phyloP scores from a whole-genome alignment of 192 early-diverging fungal genomes.

The Umbelopsis ramanniana region DNA sequence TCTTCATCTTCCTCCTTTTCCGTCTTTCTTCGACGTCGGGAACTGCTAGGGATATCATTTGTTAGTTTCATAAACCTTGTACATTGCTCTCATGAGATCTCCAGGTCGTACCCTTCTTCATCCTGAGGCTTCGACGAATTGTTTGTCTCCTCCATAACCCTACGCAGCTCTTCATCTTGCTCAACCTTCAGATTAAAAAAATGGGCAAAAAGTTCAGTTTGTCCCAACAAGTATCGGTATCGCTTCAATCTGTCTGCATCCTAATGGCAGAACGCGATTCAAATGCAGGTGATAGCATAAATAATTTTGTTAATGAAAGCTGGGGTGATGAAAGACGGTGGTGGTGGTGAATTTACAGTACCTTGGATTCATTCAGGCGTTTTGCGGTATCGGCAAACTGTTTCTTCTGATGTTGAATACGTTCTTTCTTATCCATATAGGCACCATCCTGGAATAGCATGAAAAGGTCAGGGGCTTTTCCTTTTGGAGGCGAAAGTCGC shows the following conservation, averaged over 20 bases:
- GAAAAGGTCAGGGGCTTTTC: neutral
- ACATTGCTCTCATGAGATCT: neutral
- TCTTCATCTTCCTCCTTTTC: constrained; percentile 98
- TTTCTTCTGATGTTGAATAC: constrained; percentile 2
- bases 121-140: constrained; percentile 33
- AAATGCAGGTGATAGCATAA: neutral
- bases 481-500: neutral
- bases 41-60: constrained; percentile 37
- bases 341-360: neutral
- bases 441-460: neutral
- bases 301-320: neutral
- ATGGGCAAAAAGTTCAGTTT: constrained; percentile 66
- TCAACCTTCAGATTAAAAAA: constrained; percentile 60
- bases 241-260: constrained; percentile 63
- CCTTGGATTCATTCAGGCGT: constrained; percentile 17
- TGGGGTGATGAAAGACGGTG: too few species aligned
- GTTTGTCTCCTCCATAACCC: constrained; percentile 52
- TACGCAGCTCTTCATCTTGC: constrained; percentile 61
- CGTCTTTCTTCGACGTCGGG: constrained; percentile 88
- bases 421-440: constrained; percentile 23
- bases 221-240: constrained; percentile 70
- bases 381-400: constrained; percentile 20
- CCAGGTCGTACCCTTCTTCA: constrained; percentile 43
- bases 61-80: neutral
- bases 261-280: constrained; percentile 31